Percentiles rank a stretch among this genome's conserved stretches.
Conservation (phyloP, 225 moss, liverwort and hornwort species). For the Takakia lepidozioides region DNA sequence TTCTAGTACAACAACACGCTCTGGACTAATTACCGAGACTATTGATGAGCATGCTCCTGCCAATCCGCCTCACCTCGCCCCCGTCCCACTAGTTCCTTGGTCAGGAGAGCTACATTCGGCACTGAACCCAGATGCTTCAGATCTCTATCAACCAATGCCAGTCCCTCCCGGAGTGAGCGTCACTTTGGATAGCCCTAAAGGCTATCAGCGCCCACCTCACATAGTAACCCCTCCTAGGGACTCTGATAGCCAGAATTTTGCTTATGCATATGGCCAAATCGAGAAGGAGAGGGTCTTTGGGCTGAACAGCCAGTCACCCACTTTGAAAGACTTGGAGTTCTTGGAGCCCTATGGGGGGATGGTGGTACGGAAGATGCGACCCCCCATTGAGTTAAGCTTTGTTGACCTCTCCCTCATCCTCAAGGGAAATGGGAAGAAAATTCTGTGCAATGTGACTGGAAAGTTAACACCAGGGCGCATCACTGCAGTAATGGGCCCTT, state of each 20-base stretch:
- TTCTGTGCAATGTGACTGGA: constrained; percentile 75
- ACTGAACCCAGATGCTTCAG: neutral
- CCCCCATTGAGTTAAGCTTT: constrained; percentile 64
- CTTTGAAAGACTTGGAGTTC: constrained; percentile 11
- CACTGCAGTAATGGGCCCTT: constrained; percentile 95
- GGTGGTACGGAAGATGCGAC: constrained; percentile 27
- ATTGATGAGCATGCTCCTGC: too few relatives aligned
- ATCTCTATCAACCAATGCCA: constrained; percentile 17
- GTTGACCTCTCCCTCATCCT: constrained; percentile 63
- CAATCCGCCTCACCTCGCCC: too few relatives aligned
- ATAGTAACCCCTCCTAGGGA: constrained; percentile 35
- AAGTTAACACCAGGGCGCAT: constrained; percentile 65
- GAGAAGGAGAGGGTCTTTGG: constrained; percentile 71
- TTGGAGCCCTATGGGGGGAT: constrained; percentile 17
- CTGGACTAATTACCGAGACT: too few relatives aligned
- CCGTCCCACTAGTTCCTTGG: too few relatives aligned
- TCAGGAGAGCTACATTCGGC: constrained; percentile 10
- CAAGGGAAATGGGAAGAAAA: constrained; percentile 62
- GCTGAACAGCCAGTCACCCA: constrained; percentile 5
- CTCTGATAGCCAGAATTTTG: constrained; percentile 72
- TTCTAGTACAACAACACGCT: too few relatives aligned
- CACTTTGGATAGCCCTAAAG: constrained; percentile 2
- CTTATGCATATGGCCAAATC: constrained; percentile 85
- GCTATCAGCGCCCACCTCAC: constrained; percentile 16
- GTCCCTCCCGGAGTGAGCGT: constrained; percentile 4